Conservation (phyloP, 257 asterid genomes). For the Nicotiana tomentosiformis region DNA sequence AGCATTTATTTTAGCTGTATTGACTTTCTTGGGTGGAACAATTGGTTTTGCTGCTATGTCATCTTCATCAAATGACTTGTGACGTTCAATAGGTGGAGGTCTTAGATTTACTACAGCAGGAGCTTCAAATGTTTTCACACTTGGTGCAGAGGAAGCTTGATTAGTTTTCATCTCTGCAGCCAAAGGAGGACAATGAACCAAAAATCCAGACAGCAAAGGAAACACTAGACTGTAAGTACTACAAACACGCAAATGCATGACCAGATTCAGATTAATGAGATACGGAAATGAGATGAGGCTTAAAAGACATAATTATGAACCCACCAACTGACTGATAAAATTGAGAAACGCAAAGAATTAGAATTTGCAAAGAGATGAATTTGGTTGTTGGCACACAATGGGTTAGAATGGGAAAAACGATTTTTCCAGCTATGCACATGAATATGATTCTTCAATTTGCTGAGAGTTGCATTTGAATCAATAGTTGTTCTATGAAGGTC, state of each 20-base stretch:
- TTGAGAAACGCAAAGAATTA: not conserved
- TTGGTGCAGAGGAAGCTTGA: constrained; percentile 40
- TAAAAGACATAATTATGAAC: not conserved
- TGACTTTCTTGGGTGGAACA: constrained; percentile 55
- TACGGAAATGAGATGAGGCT: not conserved
- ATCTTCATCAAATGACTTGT: constrained; percentile 73
- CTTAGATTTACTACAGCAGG: constrained; percentile 57
- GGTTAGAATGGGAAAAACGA: not conserved
- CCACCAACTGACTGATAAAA: not conserved
- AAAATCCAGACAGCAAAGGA: not conserved
- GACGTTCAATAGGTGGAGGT: constrained; percentile 80
- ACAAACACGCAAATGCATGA: not conserved
- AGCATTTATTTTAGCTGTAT: constrained; percentile 52
- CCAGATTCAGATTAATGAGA: not conserved
- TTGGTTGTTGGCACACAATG: not conserved
- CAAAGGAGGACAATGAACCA: not conserved
- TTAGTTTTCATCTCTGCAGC: constrained; percentile 54
- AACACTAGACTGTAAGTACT: not conserved
- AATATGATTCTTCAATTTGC: not conserved
- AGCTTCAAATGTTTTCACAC: constrained; percentile 49
- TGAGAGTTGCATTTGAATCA: not conserved
- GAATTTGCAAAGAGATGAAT: not conserved
- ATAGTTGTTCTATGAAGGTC: not conserved
- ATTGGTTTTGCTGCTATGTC: constrained; percentile 59
- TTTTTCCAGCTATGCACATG: not conserved